These are phyloP conservation scores for Niveomyces coronatus DNA, from an alignment of 2,329 filamentous ascomycete species.

Conservation along the genomic window DNA sequence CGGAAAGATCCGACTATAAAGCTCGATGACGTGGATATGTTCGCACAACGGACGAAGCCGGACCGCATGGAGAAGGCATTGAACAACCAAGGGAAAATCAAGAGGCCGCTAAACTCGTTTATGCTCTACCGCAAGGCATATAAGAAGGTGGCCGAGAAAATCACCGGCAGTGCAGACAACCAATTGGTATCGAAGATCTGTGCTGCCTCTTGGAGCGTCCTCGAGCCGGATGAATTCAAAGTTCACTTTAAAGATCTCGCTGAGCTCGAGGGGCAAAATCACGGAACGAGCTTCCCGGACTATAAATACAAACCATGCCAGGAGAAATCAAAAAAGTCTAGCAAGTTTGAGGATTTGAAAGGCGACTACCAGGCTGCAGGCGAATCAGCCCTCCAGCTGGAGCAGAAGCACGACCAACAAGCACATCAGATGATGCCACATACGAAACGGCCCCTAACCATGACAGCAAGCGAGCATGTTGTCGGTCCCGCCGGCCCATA, in stretches of 20 bases:
- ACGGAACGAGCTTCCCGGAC: conserved; percentile 72
- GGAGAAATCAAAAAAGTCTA: conserved; percentile 42
- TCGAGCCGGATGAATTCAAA: conserved; percentile 64
- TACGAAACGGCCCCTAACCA: too few relatives aligned
- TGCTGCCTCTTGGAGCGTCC: conserved; percentile 66
- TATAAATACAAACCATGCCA: conserved; percentile 78
- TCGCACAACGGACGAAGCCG: conserved; percentile 63
- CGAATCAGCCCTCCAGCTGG: background rate
- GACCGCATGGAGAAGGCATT: conserved; percentile 54
- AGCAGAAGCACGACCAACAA: too few relatives aligned
- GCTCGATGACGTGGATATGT: conserved; percentile 68
- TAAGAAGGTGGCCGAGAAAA: conserved; percentile 76
- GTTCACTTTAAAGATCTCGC: conserved; percentile 71
- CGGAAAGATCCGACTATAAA: conserved; percentile 49
- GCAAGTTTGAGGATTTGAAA: conserved; percentile 25
- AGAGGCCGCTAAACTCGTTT: conserved; percentile 94
- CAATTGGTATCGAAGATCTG: conserved; percentile 85
- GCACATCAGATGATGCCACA: too few relatives aligned
- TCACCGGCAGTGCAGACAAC: conserved; percentile 74
- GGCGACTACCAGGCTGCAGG: conserved; percentile 34
- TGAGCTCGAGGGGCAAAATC: conserved; percentile 71
- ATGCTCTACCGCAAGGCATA: conserved; percentile 95
- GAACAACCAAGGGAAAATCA: conserved; percentile 69
- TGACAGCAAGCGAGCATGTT: too few relatives aligned
- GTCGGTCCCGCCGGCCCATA: too few relatives aligned